Base-by-base conservation (phyloP, 192 early-diverging fungal genomes). In the Coemansia sp. region DNA sequence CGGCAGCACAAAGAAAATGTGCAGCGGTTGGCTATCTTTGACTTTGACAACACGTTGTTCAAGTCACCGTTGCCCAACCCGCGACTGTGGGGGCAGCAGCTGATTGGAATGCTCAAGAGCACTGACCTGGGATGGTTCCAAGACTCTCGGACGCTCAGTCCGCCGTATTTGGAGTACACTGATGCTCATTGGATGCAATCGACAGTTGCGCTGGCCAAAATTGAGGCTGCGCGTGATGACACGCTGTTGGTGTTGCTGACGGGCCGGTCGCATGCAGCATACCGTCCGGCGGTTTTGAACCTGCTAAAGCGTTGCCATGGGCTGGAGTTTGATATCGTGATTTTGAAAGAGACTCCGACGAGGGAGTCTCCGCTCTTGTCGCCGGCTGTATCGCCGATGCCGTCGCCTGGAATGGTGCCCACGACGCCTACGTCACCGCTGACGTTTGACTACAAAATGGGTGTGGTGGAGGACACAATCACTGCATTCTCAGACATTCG, bases 21-120 rank as follows among this genome's bases (percentile, higher is more conserved):
- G 51, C 69, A 67, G 13, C 66, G 73, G 18, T 56, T 83, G 41
- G 52, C 69, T 3, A 76, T 88, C 19, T 86, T 88, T 62, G 87
- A 88, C 65, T 88, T 88, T 82, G 87, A 88, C 66, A 84, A 85
- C 62, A 88, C 87, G 12, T 69, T 88, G 52, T 88, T 86, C 68
- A 75, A 76, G 24, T 86, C 87, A 19, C 87, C 87, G 2, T 59
- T 76, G 23, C 85, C 87, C 7, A 88, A 85, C 55, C 83, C 83
- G 13, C 64, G 71, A 10, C 79, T 88, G 35, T 88, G 87, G 87
- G 84, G 85, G 50, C 61, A 56, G 3, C 70, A 67, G 16, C 79
- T 85, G 7, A 69, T 80, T 24, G 85, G 86, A 2, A 78, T 80
- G 65, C 59, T 88, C 41, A 82, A 67, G 23, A 80, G 78, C 61